Base-by-base conservation (phyloP, 2,329 filamentous ascomycete species). In the Geosmithia flava region DNA sequence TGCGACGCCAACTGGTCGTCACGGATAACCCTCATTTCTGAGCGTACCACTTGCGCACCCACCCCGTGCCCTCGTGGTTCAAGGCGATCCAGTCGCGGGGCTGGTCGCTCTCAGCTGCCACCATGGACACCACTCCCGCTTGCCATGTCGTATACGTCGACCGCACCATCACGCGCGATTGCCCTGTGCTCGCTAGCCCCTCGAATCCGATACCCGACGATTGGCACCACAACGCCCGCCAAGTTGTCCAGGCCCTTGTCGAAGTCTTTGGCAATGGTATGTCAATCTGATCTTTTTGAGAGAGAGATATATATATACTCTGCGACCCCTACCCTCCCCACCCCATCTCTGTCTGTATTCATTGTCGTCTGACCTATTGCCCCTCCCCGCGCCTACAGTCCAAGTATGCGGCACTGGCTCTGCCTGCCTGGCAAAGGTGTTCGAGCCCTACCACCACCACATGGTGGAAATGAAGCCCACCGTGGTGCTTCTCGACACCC, bases 111-210 rank as follows among this genome's bases (percentile, higher is more conserved):
- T 63, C 67, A 60, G 64, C 68, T 66, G 65, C 67, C 67, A 71
- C 64, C 60, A 80, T 80, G 76, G 76, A 80, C 62, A 16, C 33
- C 33, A 69, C 68, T 59, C 68, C 72, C 57, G 65, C 67, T 50
- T 79, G 75, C 60, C 74, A 79, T 60, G 70, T 80, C 54, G 74
- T 81, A 52, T 81, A 80, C 55, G 75, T 80, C 56, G 74, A 79
- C 64, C 73, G 73, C 57, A 65, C 68, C 51, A 69, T 76, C 52
- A 65, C 63, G 54, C 61, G 69, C 51, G 69, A 76, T 55, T 66
- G 71, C 49, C 58, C 69, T 46, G 60, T 76, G 41, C 59, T 54
- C 42, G 54, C 63, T 47, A 49, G 53, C 53, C 45, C 54, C 27
- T 13, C 29, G 45, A 16, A 44, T 53, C 52, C 49, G 49, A 47